Evolutionary conservation across 2,329 filamentous ascomycete genomes (phyloP).

Genomic region (Aspergillus costaricaensis): DNA sequence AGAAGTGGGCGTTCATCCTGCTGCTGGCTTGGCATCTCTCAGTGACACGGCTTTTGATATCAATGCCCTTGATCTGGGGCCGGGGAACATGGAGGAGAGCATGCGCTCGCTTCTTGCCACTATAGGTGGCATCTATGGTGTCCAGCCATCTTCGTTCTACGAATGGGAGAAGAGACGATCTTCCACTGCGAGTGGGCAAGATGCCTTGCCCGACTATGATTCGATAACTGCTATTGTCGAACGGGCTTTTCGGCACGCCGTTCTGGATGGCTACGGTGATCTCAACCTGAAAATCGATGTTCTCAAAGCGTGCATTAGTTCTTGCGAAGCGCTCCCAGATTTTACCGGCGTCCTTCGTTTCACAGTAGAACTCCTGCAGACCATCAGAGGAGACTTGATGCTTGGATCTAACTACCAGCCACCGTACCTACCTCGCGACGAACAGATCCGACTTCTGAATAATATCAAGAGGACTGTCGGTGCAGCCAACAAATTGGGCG

Average conservation of each 20-base stretch:
- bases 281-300: slow-evolving; percentile 80
- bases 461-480: slow-evolving; percentile 83
- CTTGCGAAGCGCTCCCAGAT: slow-evolving; percentile 91
- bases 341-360: slow-evolving; percentile 87
- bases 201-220: slow-evolving; percentile 33
- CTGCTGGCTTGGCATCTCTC: slow-evolving; percentile 77
- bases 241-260: slow-evolving; percentile 48
- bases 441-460: slow-evolving; percentile 79
- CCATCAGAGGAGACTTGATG: slow-evolving; percentile 73
- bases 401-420: slow-evolving; percentile 70
- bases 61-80: slow-evolving; percentile 45
- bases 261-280: slow-evolving; percentile 68
- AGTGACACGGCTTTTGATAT: slow-evolving; percentile 54
- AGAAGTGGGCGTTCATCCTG: slow-evolving; percentile 94
- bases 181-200: slow-evolving; percentile 18
- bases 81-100: slow-evolving; percentile 46
- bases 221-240: slow-evolving; percentile 44
- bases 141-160: slow-evolving; percentile 39
- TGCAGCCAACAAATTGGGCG: slow-evolving; percentile 73
- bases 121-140: slow-evolving; percentile 44
- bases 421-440: slow-evolving; percentile 72
- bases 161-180: slow-evolving; percentile 36
- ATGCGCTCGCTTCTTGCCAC: slow-evolving; percentile 41
- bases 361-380: slow-evolving; percentile 79
- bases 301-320: slow-evolving; percentile 83